Base-by-base conservation (phyloP, 176 grass and related monocot genomes). In the Calamus simplicifolius region DNA sequence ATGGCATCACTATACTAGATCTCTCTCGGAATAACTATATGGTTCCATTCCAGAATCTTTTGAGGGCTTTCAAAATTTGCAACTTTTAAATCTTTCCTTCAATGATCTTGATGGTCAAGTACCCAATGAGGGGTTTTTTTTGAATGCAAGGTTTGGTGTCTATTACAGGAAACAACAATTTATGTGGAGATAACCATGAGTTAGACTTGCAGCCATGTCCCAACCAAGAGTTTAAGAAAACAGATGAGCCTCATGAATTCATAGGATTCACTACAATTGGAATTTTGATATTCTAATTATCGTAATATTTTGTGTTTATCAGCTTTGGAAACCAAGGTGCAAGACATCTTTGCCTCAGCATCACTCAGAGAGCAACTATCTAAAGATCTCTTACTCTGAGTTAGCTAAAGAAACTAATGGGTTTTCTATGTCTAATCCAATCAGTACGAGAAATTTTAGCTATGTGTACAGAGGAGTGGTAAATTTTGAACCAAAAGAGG, bases 1-100 rank as follows among this genome's bases (percentile, higher is more conserved):
- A 43, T 0, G 12, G 35, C 12, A 13, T 43, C 8, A 43, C 10
- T 2, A 10, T 43, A 43, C 7, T 43, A 43, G 35, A 43, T 43
- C 35, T 43, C 35, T 43, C 74, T 2, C 48, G 62, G 5, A 77
- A 86, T 35, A 70, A 77, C 0, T 78, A 7, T 69, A 63, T 1
- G 69, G 69, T 12, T 3, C 16, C 12, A 82, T 83, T 60, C 75
- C 70, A 25, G 15, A 25, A 54, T 5, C 6, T 19, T 8, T 69
- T 10, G 16, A 58, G 15, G 35, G 8, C 10, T 43, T 7, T 13
- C 35, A 2, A 54, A 49, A 16, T 50, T 29, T 26, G 52, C 54
- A 6, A 5, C 51, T 23, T 31, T 73, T 88, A 14, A 54, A 75
- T 60, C 57, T 60, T 27, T 60, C 57, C 57, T 60, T 31, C 27